Percentiles rank a stretch among this genome's conserved stretches.
Evolutionary conservation across 2,329 filamentous ascomycete genomes (phyloP).

Genomic region (Claviceps lovelessii): DNA sequence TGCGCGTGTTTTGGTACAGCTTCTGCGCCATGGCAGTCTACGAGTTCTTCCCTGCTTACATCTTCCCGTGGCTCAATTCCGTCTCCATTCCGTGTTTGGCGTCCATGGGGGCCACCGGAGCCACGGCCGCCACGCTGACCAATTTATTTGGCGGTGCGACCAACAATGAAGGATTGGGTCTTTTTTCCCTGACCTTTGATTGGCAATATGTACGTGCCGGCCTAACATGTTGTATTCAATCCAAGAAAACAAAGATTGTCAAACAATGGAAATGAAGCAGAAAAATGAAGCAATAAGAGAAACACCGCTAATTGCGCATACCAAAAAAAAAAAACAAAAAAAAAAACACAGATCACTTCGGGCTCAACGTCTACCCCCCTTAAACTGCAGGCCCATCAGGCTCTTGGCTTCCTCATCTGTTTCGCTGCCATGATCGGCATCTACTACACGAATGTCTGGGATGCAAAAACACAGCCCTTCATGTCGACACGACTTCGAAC

Average conservation of each 20-base stretch:
- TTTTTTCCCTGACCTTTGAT: conserved; percentile 27
- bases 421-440: conserved; percentile 21
- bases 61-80: conserved; percentile 40
- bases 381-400: conserved; percentile 22
- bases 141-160: conserved; percentile 26
- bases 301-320: too few species aligned
- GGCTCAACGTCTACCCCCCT: conserved; percentile 18
- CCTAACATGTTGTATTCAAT: neutral
- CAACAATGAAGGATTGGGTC: conserved; percentile 23
- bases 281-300: too few species aligned
- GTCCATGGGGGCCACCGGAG: conserved; percentile 21
- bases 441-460: conserved; percentile 28
- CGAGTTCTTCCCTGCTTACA: conserved; percentile 40
- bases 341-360: conserved; percentile 1
- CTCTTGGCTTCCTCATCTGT: conserved; percentile 23
- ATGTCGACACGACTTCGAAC: conserved; percentile 21
- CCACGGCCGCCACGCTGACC: neutral
- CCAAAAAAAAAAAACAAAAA: neutral
- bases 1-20: conserved; percentile 37
- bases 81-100: conserved; percentile 41
- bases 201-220: conserved; percentile 24
- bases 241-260: too few species aligned
- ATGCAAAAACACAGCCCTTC: conserved; percentile 18
- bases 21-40: conserved; percentile 34
- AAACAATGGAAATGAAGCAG: too few species aligned